phyloP scores from a whole-genome alignment of 2,329 filamentous ascomycete genomes.

The Claviceps cyperi region DNA sequence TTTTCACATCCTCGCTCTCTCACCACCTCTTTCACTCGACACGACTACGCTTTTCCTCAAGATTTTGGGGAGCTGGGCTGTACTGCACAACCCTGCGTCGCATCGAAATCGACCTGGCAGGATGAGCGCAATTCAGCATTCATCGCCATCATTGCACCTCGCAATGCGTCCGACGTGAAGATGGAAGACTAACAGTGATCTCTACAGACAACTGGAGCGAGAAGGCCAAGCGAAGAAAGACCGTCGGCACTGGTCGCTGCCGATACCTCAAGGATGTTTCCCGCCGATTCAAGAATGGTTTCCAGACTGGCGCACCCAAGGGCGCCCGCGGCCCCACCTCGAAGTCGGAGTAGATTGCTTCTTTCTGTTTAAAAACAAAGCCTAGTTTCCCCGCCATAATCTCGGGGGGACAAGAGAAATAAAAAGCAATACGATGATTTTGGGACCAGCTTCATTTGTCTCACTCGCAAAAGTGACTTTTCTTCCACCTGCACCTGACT shows the following conservation, averaged over 20 bases:
- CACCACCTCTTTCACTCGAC: background rate
- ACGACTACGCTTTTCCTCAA: background rate
- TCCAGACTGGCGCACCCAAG: constrained; percentile 82
- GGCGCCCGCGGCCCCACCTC: constrained; percentile 40
- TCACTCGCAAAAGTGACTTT: too few species aligned
- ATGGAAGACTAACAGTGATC: background rate
- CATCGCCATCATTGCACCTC: background rate
- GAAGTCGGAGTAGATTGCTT: constrained; percentile 10
- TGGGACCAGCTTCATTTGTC: background rate
- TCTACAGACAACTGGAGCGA: constrained; percentile 92
- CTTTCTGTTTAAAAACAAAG: background rate
- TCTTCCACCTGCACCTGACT: constrained; percentile 3
- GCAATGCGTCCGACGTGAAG: background rate
- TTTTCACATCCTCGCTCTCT: constrained; percentile 16
- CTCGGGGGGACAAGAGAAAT: constrained; percentile 1
- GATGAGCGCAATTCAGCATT: too few species aligned
- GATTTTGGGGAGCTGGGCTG: background rate
- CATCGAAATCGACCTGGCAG: background rate
- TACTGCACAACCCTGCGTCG: background rate
- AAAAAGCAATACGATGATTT: background rate
- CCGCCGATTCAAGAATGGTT: constrained; percentile 92
- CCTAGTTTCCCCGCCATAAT: constrained; percentile 5
- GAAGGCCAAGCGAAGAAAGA: constrained; percentile 99
- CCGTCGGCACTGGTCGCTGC: constrained; percentile 91
- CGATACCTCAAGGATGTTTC: constrained; percentile 85